These are phyloP conservation scores for Hermanozyma aechmeae DNA, from an alignment of 805 yeast genomes.

Conservation along the genomic window DNA sequence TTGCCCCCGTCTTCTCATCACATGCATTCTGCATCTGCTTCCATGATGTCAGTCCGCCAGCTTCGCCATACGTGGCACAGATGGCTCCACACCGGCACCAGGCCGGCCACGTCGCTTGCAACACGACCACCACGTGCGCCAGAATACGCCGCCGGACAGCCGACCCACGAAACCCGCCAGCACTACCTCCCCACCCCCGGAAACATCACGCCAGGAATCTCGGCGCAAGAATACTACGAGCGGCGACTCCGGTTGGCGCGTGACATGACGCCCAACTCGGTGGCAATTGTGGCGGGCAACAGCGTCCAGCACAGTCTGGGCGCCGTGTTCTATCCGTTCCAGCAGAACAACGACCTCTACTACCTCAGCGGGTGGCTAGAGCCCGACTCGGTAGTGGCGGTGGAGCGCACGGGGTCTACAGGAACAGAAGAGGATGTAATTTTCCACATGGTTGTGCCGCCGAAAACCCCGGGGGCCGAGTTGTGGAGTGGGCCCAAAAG, in stretches of 20 bases:
- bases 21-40: too few species aligned
- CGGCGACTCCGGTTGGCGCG: conserved; percentile 56
- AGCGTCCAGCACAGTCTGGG: conserved; percentile 76
- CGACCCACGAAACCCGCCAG: conserved; percentile 79
- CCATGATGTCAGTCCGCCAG: too few species aligned
- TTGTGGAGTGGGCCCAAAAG: conserved; percentile 94
- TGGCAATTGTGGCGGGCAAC: conserved; percentile 70
- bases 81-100: too few species aligned
- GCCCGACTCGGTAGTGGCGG: conserved; percentile 63
- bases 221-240: conserved; percentile 71
- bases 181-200: conserved; percentile 61
- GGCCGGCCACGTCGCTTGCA: too few species aligned
- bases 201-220: conserved; percentile 79
- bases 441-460: conserved; percentile 79
- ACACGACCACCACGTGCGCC: conserved; percentile 16
- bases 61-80: too few species aligned
- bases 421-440: conserved; percentile 39
- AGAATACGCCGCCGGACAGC: conserved; percentile 64
- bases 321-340: conserved; percentile 83
- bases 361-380: conserved; percentile 91
- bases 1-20: too few species aligned
- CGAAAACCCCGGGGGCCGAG: conserved; percentile 67
- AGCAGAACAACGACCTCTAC: conserved; percentile 82
- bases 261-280: conserved; percentile 49
- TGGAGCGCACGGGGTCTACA: conserved; percentile 51